Evolutionary conservation across 2,329 filamentous ascomycete genomes (phyloP), one percentile per base, ranked within the genome.

Genomic region (Macrophomina phaseolina): DNA sequence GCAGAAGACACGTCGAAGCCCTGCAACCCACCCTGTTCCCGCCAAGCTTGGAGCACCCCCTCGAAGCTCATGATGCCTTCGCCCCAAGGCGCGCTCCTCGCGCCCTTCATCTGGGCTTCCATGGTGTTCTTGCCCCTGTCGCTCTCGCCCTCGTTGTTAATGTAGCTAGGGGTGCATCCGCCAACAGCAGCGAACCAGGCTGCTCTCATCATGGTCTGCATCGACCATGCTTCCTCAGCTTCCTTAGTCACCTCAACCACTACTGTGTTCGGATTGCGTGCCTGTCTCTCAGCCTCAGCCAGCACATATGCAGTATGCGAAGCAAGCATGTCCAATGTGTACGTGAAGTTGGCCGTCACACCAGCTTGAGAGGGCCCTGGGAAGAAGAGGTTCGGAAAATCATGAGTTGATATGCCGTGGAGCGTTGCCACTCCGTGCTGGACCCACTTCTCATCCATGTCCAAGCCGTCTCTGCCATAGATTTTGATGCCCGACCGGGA

Each of bases 341-440:
- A 52, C 5, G 56, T 64, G 14, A 55, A 23, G n/a, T 78, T 67
- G 0, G 75, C 70, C 34, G 82, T 79, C 4, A 81, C 70, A 0
- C 73, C 69, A 45, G 48, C 18, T 77, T 80, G 48, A 2, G 61
- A 53, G 0, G 40, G 48, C 2, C 49, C 48, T 48, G 75, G 73
- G 70, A 83, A 81, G 79, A 86, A 84, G 55, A 87, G 70, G 69
- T 89, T 89, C 1, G 86, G 86, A 67, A 88, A 88, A 0, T 78
- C 80, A 68, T 77, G 75, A 0, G 77, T 81, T 5, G 79, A 73
- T 5, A 83, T 73, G 9, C 85, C 86, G 72, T 89, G 86, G 0
- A 88, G 77, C 0, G 83, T 72, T 18, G 23, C 36, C 0, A 79
- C 74, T 23, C 75, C 74, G 18, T 58, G 36, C 4, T 16, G 38